These are phyloP conservation scores for Quercus agrifolia DNA, from an alignment of 306 rosid species.

Conservation along the genomic window DNA sequence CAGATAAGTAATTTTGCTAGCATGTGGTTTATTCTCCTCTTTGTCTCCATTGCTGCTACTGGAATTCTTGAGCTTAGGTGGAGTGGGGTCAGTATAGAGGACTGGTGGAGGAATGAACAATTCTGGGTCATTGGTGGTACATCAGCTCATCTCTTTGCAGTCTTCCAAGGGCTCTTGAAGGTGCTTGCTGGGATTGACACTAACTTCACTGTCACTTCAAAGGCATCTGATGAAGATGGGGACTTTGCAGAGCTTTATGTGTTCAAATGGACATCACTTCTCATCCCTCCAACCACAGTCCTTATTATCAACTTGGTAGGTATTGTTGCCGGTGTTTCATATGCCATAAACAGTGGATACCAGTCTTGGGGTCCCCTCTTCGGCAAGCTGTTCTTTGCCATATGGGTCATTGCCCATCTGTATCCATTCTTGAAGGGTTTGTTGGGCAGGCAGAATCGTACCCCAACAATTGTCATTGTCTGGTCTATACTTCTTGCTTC, in stretches of 20 bases:
- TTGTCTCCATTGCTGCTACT: constrained; percentile 81
- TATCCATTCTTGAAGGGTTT: constrained; percentile 97
- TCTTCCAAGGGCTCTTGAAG: constrained; percentile 93
- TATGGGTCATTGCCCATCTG: constrained; percentile 92
- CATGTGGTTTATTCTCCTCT: constrained; percentile 97
- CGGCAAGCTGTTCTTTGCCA: constrained; percentile 79
- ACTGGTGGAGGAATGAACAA: constrained; percentile 99
- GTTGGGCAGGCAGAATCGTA: constrained; percentile 80
- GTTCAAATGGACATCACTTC: constrained; percentile 93
- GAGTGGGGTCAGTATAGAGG: constrained; percentile 98
- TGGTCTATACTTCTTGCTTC: constrained; percentile 94
- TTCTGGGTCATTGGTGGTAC: constrained; percentile 99
- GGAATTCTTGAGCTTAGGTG: constrained; percentile 98
- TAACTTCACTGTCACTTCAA: constrained; percentile 89
- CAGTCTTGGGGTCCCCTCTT: constrained; percentile 95
- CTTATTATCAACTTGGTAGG: constrained; percentile 78
- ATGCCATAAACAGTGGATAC: constrained; percentile 85
- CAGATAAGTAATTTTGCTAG: constrained; percentile 99
- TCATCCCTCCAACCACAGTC: constrained; percentile 90
- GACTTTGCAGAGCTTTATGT: constrained; percentile 89
- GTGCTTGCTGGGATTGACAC: constrained; percentile 95
- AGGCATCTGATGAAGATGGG: constrained; percentile 88
- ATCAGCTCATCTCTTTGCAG: constrained; percentile 95
- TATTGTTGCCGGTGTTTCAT: constrained; percentile 89
- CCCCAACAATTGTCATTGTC: constrained; percentile 87